phyloP scores from a whole-genome alignment of 768 basidiomycete species.

The Gyrodon lividus region DNA sequence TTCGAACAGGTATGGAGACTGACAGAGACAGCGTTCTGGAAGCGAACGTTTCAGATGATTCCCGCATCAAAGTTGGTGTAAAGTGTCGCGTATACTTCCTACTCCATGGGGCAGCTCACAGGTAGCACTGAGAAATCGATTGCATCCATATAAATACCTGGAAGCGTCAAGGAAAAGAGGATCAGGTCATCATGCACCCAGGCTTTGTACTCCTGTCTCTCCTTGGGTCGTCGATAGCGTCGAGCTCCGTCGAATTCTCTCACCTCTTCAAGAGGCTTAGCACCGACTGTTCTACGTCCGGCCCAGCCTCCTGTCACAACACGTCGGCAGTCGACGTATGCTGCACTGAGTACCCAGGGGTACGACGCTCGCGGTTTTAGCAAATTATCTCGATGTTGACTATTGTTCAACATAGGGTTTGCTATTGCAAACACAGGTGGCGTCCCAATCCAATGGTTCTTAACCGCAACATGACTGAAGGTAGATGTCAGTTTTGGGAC shows the following conservation, averaged over 20 bases:
- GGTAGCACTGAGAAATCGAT: neutral
- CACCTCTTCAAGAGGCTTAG: slow-evolving; percentile 36
- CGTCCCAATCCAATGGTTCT: neutral
- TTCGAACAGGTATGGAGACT: neutral
- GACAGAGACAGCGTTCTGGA: neutral
- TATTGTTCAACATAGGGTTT: slow-evolving; percentile 44
- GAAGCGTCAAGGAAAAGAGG: neutral
- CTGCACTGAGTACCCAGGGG: slow-evolving; percentile 67
- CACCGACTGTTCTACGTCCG: slow-evolving; percentile 54
- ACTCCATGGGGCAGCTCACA: neutral
- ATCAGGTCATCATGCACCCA: slow-evolving; percentile 5
- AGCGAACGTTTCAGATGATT: neutral
- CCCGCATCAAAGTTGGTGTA: neutral
- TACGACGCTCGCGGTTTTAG: slow-evolving; percentile 31
- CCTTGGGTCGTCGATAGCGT: slow-evolving; percentile 16
- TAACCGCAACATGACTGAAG: neutral
- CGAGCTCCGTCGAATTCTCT: slow-evolving; percentile 15
- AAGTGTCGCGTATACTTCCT: neutral
- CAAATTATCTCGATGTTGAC: neutral
- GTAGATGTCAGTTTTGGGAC: slow-evolving; percentile 62
- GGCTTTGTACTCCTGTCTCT: slow-evolving; percentile 22
- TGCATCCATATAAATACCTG: slow-evolving; percentile 16
- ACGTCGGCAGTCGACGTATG: slow-evolving; percentile 48
- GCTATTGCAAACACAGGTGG: slow-evolving; percentile 54
- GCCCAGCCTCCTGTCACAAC: slow-evolving; percentile 55